Evolutionary conservation across 192 early-diverging fungal species (phyloP).

Genomic region (Rhizophagus clarus): DNA sequence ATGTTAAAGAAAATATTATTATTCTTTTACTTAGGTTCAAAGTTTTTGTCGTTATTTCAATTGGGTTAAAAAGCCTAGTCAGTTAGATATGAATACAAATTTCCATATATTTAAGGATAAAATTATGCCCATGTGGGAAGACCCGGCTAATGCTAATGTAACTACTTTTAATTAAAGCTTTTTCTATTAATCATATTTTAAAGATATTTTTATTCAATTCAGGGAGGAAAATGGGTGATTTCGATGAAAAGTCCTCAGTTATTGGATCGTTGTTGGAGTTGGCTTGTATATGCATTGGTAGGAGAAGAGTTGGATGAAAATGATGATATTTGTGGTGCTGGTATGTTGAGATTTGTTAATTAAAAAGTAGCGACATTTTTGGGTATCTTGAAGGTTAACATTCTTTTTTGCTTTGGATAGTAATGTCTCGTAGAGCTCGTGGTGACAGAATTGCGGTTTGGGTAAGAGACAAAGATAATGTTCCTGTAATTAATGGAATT

Average conservation of each 20-base stretch:
- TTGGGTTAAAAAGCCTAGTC: conserved; percentile 47
- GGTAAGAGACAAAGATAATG: conserved; percentile 48
- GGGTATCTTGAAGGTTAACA: too few species aligned
- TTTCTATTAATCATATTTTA: background rate
- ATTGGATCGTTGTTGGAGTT: conserved; percentile 48
- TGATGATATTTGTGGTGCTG: conserved; percentile 49
- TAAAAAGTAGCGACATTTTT: background rate
- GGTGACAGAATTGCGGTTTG: conserved; percentile 47
- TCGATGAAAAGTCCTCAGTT: conserved; percentile 41
- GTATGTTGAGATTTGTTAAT: conserved; percentile 27
- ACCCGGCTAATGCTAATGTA: conserved; percentile 49
- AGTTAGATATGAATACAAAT: conserved; percentile 43
- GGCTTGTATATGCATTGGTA: conserved; percentile 44
- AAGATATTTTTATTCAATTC: background rate
- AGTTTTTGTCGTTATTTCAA: conserved; percentile 48
- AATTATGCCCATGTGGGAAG: conserved; percentile 53
- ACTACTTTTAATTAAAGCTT: background rate
- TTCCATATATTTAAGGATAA: conserved; percentile 49
- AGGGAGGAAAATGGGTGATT: conserved; percentile 51
- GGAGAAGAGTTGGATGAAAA: conserved; percentile 46
- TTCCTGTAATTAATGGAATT: conserved; percentile 46
- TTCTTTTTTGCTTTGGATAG: conserved; percentile 12
- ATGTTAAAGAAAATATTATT: background rate
- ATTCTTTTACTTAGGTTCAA: conserved; percentile 36
- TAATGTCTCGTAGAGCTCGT: conserved; percentile 42